These are phyloP conservation scores for Uronychia setigera DNA, from an alignment of 73 alveolate genomes.

Conservation along the genomic window DNA sequence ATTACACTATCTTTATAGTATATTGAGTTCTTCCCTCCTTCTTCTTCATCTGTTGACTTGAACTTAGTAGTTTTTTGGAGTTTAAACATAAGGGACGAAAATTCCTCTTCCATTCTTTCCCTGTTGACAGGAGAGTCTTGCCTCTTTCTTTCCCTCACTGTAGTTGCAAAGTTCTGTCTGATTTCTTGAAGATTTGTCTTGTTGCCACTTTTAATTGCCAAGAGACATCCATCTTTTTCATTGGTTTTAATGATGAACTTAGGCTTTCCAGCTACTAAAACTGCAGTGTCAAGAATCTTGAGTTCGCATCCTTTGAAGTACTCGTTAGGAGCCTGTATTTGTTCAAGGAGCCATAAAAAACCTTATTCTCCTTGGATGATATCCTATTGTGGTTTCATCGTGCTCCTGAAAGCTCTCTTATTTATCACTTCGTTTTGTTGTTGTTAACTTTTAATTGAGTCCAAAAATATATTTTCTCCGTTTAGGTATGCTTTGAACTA, in stretches of 20 bases:
- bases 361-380: too few species aligned
- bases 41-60: neutral
- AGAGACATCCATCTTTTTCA: constrained; percentile 38
- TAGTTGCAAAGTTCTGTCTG: constrained; percentile 41
- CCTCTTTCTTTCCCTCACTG: constrained; percentile 52
- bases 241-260: constrained; percentile 26
- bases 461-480: too few species aligned
- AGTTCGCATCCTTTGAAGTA: constrained; percentile 36
- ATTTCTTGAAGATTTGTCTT: constrained; percentile 48
- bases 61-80: neutral
- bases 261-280: constrained; percentile 49
- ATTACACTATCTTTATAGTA: neutral
- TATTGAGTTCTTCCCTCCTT: neutral
- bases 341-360: constrained; percentile 29
- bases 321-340: constrained; percentile 31
- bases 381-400: too few species aligned
- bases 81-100: neutral
- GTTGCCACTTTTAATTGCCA: constrained; percentile 10
- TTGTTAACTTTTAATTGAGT: too few species aligned
- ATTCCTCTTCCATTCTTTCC: neutral
- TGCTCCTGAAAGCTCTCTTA: too few species aligned
- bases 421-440: too few species aligned
- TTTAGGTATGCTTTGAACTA: too few species aligned
- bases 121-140: constrained; percentile 17
- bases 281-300: constrained; percentile 45